A percentile compares a stretch with the other conserved stretches of the same genome.
These are phyloP conservation scores for Ustanciosporium gigantosporum DNA, from an alignment of 1,284 basidiomycete genomes.

Conservation along the genomic window DNA sequence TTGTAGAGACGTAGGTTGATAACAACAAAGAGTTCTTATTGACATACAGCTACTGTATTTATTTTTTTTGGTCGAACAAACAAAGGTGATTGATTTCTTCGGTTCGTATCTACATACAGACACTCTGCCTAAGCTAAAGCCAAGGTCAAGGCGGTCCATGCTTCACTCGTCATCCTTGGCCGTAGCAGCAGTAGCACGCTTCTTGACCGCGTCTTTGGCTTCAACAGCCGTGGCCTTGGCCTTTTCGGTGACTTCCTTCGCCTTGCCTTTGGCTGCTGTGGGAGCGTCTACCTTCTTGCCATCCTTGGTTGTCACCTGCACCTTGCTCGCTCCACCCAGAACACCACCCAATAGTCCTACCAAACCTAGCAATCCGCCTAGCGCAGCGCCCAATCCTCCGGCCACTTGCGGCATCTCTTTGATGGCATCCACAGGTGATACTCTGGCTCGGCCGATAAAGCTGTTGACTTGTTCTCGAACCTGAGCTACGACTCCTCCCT, in stretches of 20 bases:
- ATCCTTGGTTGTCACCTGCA: slow-evolving; percentile 34
- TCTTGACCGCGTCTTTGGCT: slow-evolving; percentile 43
- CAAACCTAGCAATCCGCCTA: slow-evolving; percentile 47
- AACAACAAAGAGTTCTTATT: too few species aligned
- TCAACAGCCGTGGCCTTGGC: slow-evolving; percentile 47
- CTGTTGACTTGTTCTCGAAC: slow-evolving; percentile 32
- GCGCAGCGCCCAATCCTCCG: slow-evolving; percentile 44
- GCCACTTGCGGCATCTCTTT: slow-evolving; percentile 52
- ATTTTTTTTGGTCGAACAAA: too few species aligned
- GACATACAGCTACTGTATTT: too few species aligned
- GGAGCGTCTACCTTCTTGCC: slow-evolving; percentile 45
- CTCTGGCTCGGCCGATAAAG: slow-evolving; percentile 33
- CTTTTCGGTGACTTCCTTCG: slow-evolving; percentile 23
- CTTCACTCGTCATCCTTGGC: slow-evolving; percentile 30
- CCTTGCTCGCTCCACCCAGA: slow-evolving; percentile 31
- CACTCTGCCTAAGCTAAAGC: too few species aligned
- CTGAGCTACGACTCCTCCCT: slow-evolving; percentile 26
- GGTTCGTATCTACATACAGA: too few species aligned
- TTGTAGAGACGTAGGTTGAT: too few species aligned
- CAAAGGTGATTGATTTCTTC: too few species aligned
- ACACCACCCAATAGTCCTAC: slow-evolving; percentile 44
- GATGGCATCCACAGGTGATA: slow-evolving; percentile 50
- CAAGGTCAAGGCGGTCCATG: too few species aligned
- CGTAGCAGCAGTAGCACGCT: slow-evolving; percentile 40
- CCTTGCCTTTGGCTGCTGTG: slow-evolving; percentile 29